Percentiles rank a stretch among this genome's conserved stretches.
These are phyloP conservation scores for Magnaporthales sp. DNA, from an alignment of 2,329 filamentous ascomycete genomes.

Conservation along the genomic window DNA sequence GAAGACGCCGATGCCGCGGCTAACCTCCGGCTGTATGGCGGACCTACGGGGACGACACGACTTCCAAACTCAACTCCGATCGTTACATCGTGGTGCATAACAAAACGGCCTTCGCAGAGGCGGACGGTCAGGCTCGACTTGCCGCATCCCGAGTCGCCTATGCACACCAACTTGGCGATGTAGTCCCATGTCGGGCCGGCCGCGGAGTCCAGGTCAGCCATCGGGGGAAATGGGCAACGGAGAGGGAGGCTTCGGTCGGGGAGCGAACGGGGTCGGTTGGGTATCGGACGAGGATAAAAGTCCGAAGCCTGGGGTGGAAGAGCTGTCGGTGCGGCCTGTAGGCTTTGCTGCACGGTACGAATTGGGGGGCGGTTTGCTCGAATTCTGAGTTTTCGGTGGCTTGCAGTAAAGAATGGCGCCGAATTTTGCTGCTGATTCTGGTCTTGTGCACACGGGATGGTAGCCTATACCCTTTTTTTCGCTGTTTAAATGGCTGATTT, in stretches of 20 bases:
- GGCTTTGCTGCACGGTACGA: neutral
- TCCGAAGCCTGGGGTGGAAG: too few species aligned
- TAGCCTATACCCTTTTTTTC: neutral
- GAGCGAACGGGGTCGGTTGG: neutral
- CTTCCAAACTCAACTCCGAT: conserved; percentile 96
- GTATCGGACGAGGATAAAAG: neutral
- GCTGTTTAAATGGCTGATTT: neutral
- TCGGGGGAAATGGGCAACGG: conserved; percentile 24
- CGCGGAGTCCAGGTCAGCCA: conserved; percentile 27
- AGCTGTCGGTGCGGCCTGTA: neutral
- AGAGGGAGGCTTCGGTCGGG: conserved; percentile 9
- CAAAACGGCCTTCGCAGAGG: conserved; percentile 93
- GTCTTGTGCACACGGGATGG: neutral
- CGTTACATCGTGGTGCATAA: conserved; percentile 89
- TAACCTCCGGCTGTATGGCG: conserved; percentile 54
- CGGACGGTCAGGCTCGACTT: conserved; percentile 93
- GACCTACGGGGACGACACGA: conserved; percentile 82
- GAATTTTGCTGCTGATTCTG: neutral
- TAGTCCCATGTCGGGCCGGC: conserved; percentile 78
- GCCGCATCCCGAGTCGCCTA: conserved; percentile 92
- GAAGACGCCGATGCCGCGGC: conserved; percentile 5
- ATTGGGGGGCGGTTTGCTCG: neutral
- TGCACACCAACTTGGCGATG: conserved; percentile 97
- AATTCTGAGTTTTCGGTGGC: neutral
- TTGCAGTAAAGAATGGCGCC: neutral